A percentile compares a stretch with the other conserved stretches of the same genome.
Evolutionary conservation across 352 stramenopile genomes (phyloP).

Genomic region (Phytophthora agathidicida): DNA sequence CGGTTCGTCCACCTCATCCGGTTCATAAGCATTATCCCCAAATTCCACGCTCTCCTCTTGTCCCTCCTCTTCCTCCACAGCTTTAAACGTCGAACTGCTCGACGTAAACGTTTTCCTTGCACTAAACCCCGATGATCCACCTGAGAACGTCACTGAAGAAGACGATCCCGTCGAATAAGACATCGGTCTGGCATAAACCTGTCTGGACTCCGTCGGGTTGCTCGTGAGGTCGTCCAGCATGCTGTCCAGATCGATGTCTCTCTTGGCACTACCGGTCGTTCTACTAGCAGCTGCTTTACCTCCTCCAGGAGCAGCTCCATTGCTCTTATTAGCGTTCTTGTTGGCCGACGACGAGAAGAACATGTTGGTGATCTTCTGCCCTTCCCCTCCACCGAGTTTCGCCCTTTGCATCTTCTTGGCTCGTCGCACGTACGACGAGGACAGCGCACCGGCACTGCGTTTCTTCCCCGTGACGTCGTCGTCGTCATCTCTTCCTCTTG

Average conservation of each 20-base stretch:
- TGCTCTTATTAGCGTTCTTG: constrained; percentile 42
- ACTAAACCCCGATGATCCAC: constrained; percentile 20
- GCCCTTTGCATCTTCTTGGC: constrained; percentile 87
- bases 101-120: constrained; percentile 21
- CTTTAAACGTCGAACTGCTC: constrained; percentile 10
- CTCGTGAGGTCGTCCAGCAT: constrained; percentile 87
- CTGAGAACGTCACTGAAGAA: constrained; percentile 25
- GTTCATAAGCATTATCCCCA: constrained; percentile 42
- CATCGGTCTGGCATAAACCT: constrained; percentile 57
- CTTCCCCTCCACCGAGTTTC: constrained; percentile 71
- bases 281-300: constrained; percentile 9
- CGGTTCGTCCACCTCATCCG: constrained; percentile 35
- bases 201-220: constrained; percentile 73
- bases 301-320: constrained; percentile 26
- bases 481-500: constrained; percentile 52
- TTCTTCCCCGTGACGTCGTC: constrained; percentile 56
- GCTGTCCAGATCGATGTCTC: constrained; percentile 87
- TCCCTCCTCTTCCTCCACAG: constrained; percentile 16
- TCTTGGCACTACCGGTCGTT: constrained; percentile 51
- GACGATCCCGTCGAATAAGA: constrained; percentile 60
- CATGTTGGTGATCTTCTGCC: constrained; percentile 91
- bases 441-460: constrained; percentile 76
- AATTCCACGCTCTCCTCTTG: constrained; percentile 36
- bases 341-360: constrained; percentile 74
- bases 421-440: constrained; percentile 72